These are phyloP conservation scores for Penicilliopsis zonata DNA, from an alignment of 495 filamentous ascomycete species.

Conservation along the genomic window DNA sequence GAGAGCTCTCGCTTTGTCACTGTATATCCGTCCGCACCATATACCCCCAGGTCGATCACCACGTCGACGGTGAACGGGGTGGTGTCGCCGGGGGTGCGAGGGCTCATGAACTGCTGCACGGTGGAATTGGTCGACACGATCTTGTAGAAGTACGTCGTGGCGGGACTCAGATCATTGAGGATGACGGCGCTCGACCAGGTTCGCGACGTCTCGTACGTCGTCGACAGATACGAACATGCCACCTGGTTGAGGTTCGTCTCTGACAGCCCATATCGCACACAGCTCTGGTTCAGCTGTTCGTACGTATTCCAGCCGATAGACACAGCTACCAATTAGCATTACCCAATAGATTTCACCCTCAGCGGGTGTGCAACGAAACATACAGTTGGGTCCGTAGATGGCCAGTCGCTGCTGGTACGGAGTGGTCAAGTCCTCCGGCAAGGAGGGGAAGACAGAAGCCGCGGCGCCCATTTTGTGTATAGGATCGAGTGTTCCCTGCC, in stretches of 20 bases:
- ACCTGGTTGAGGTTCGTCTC: slow-evolving; percentile 11
- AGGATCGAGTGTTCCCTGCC: too few species aligned
- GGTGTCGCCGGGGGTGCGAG: slow-evolving; percentile 34
- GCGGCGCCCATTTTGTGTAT: too few species aligned
- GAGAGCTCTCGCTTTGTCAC: too few species aligned
- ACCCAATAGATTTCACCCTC: too few species aligned
- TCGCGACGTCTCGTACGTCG: slow-evolving; percentile 37
- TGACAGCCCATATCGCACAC: slow-evolving; percentile 33
- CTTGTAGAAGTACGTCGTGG: slow-evolving; percentile 42
- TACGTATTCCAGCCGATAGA: slow-evolving; percentile 49
- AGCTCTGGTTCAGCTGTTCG: slow-evolving; percentile 19
- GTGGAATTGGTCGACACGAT: slow-evolving; percentile 44
- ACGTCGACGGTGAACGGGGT: slow-evolving; percentile 35
- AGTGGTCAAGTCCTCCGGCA: slow-evolving; percentile 42
- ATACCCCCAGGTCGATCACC: slow-evolving; percentile 44
- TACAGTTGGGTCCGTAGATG: slow-evolving; percentile 41
- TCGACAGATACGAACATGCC: slow-evolving; percentile 23
- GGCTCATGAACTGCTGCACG: slow-evolving; percentile 38
- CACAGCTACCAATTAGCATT: too few species aligned
- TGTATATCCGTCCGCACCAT: slow-evolving; percentile 45
- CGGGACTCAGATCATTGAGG: slow-evolving; percentile 27
- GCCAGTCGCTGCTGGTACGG: slow-evolving; percentile 46
- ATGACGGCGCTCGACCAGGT: slow-evolving; percentile 40
- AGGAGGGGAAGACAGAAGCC: slow-evolving; percentile 38
- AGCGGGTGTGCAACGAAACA: too few species aligned